phyloP scores from a whole-genome alignment of 495 filamentous ascomycete genomes.

The Xylaria telfairii region DNA sequence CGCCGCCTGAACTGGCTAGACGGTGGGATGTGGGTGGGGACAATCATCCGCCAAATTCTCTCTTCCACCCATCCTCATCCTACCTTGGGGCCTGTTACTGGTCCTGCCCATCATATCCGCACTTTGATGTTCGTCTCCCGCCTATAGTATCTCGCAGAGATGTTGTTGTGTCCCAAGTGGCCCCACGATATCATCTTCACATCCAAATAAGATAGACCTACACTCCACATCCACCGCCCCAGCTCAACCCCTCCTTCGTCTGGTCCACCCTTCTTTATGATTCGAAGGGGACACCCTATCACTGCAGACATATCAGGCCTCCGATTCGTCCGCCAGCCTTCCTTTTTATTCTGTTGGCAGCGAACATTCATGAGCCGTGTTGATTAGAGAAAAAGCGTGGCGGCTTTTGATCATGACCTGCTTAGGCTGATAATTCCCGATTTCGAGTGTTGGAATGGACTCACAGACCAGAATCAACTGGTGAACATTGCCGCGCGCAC shows the following conservation, averaged over 20 bases:
- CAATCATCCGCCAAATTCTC: slow-evolving; percentile 25
- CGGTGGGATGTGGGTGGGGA: slow-evolving; percentile 40
- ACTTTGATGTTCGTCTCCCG: slow-evolving; percentile 23
- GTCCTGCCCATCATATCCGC: slow-evolving; percentile 36
- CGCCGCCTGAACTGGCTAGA: slow-evolving; percentile 27
- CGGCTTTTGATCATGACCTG: slow-evolving; percentile 25
- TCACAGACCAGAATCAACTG: slow-evolving; percentile 23
- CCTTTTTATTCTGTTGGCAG: slow-evolving; percentile 23
- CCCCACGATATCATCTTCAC: slow-evolving; percentile 44
- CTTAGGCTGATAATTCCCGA: slow-evolving; percentile 23
- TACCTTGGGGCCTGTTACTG: slow-evolving; percentile 29
- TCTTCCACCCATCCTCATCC: slow-evolving; percentile 40
- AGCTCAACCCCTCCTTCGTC: slow-evolving; percentile 42
- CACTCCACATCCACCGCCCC: slow-evolving; percentile 45
- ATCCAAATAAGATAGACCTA: slow-evolving; percentile 43
- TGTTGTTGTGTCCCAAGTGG: slow-evolving; percentile 37
- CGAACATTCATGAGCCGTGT: slow-evolving; percentile 23
- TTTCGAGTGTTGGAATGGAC: slow-evolving; percentile 28
- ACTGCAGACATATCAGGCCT: slow-evolving; percentile 38
- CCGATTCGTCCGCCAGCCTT: slow-evolving; percentile 28
- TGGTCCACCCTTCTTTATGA: slow-evolving; percentile 37
- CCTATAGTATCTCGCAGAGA: slow-evolving; percentile 18
- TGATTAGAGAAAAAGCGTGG: slow-evolving; percentile 24
- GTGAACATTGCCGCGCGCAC: slow-evolving; percentile 18
- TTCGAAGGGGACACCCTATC: slow-evolving; percentile 36